Evolutionary conservation across 1,284 basidiomycete genomes (phyloP), one percentile per base, ranked within the genome.

Genomic region (Exobasidium rhododendri): DNA sequence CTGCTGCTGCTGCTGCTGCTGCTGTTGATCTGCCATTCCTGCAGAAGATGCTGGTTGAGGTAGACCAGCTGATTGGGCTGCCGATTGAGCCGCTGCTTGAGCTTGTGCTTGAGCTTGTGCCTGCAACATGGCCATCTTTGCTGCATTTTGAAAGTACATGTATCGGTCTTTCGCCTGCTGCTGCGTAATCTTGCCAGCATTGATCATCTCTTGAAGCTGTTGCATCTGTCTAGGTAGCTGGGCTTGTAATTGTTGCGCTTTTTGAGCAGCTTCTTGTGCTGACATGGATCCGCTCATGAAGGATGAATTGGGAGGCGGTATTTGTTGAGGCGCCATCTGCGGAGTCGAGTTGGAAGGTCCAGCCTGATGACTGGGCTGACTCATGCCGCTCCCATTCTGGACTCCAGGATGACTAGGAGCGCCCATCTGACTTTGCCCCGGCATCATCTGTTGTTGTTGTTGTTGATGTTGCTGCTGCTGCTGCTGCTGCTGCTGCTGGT

Each of bases 151-250:
- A 46, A 58, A 3, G n/a, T 58, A 47, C 44, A 47, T 6, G 13
- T 17, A 49, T 13, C 70, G 70, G 30, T 70, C 68, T 6, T 67
- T 67, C 4, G 74, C 74, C 57, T 75, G 69, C 59, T 76, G 71
- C 20, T 69, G 70, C 28, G 72, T 67, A 59, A 76, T 71, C 22
- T 53, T 29, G 17, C 69, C 70, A 1, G 65, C 47, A 1, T 66
- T 45, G 3, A 75, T 70, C 10, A 74, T 61, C 2, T 65, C 62
- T 58, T 74, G 72, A 24, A 75, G 57, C 54, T 73, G 72, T 14
- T 63, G 55, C 69, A 74, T 67, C 52, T 75, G 74, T 58, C 69
- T 65, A 10, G 68, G 66, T 32, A 65, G 32, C 2, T 58, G 58
- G 26, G 51, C 49, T 40, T 62, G 60, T 26, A 67, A 44, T 51